Conservation (phyloP, 2,329 filamentous ascomycete species). For the Dactylellina leptospora region DNA sequence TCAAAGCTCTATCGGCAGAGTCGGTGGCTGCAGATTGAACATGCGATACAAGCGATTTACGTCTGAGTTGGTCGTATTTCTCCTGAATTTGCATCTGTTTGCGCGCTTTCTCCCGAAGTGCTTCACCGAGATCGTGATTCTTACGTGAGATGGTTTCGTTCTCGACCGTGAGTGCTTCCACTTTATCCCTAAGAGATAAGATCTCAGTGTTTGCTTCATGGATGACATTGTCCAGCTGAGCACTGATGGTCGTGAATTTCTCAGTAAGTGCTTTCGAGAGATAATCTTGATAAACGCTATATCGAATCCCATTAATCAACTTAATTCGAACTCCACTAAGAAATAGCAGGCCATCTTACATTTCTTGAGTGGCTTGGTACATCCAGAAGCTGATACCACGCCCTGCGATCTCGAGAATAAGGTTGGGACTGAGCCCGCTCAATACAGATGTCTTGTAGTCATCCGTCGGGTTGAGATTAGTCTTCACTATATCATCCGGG, state of each 20-base stretch:
- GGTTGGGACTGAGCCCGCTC: slow-evolving; percentile 79
- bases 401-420: slow-evolving; percentile 86
- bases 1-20: slow-evolving; percentile 60
- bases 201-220: slow-evolving; percentile 80
- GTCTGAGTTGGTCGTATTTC: slow-evolving; percentile 70
- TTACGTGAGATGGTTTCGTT: slow-evolving; percentile 73
- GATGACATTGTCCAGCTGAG: slow-evolving; percentile 76
- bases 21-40: slow-evolving; percentile 68
- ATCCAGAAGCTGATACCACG: slow-evolving; percentile 83
- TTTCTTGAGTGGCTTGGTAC: slow-evolving; percentile 84
- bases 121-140: slow-evolving; percentile 74
- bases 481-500: slow-evolving; percentile 77
- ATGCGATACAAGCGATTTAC: slow-evolving; percentile 66
- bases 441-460: slow-evolving; percentile 89
- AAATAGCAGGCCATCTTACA: slow-evolving; percentile 65
- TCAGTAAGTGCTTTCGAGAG: slow-evolving; percentile 75
- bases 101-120: slow-evolving; percentile 75
- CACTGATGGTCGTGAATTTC: slow-evolving; percentile 72
- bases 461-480: slow-evolving; percentile 79
- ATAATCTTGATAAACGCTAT: slow-evolving; percentile 78
- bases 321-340: no score
- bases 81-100: slow-evolving; percentile 75
- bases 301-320: no score
- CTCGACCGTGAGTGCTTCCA: slow-evolving; percentile 68
- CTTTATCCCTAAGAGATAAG: slow-evolving; percentile 64